Conservation (phyloP, 1,284 basidiomycete genomes). For the Naganishia sp. region DNA sequence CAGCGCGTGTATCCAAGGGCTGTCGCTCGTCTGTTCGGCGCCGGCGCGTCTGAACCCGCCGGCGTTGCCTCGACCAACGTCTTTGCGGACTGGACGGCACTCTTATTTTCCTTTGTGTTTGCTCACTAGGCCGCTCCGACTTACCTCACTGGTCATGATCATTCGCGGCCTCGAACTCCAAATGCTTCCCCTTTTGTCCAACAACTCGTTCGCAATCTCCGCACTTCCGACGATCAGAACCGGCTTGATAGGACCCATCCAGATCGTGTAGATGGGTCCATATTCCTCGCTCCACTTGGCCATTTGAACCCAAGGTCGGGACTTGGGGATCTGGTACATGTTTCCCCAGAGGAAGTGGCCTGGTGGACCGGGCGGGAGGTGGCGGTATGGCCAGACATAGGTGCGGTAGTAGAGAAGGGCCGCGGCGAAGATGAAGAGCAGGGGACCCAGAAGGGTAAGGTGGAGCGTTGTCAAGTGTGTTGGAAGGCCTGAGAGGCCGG, state of each 20-base stretch:
- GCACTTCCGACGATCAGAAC: constrained; percentile 40
- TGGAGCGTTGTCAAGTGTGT: constrained; percentile 17
- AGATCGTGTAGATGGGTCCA: constrained; percentile 42
- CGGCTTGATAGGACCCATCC: constrained; percentile 36
- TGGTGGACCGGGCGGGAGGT: constrained; percentile 21
- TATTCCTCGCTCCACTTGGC: constrained; percentile 39
- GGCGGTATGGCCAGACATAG: constrained; percentile 20
- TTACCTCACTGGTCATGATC: constrained; percentile 44
- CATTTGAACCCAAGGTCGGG: constrained; percentile 39
- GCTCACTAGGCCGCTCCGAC: constrained; percentile 28
- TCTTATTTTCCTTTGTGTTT: too few relatives aligned
- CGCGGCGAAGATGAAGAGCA: constrained; percentile 4
- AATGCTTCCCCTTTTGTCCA: constrained; percentile 43
- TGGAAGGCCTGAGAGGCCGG: constrained; percentile 12
- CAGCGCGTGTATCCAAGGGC: not conserved
- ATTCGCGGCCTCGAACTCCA: constrained; percentile 42
- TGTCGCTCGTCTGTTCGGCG: too few relatives aligned
- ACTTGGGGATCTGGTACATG: constrained; percentile 38
- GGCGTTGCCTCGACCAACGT: too few relatives aligned
- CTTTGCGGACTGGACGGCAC: too few relatives aligned
- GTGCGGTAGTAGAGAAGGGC: constrained; percentile 8
- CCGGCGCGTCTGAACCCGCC: too few relatives aligned
- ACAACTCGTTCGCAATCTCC: constrained; percentile 41
- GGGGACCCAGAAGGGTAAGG: constrained; percentile 17
- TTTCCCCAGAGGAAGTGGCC: constrained; percentile 36